Conservation (phyloP, 1,139 yeast genomes). For the Blastobotrys proliferans region DNA sequence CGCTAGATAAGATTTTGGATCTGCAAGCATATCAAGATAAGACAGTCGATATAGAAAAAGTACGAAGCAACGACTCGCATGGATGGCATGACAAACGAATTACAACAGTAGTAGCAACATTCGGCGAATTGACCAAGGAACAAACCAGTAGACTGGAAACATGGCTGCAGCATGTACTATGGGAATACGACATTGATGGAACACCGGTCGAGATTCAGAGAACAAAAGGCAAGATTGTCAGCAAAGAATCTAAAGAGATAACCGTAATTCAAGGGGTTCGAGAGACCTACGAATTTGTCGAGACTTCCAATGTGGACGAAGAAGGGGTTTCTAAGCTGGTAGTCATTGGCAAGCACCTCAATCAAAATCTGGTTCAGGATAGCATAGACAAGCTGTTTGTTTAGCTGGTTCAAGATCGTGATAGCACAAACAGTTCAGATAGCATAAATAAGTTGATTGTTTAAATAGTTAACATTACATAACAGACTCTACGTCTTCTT, state of each 20-base stretch:
- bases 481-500: not conserved
- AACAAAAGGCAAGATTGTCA: constrained; percentile 67
- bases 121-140: constrained; percentile 41
- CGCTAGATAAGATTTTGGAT: constrained; percentile 58
- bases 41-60: constrained; percentile 25
- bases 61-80: constrained; percentile 16
- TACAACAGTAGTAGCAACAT: constrained; percentile 54
- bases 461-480: no score
- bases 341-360: constrained; percentile 70
- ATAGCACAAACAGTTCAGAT: not conserved
- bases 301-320: constrained; percentile 43
- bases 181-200: constrained; percentile 54
- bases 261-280: constrained; percentile 87
- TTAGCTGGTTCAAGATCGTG: not conserved
- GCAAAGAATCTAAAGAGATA: constrained; percentile 33
- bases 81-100: constrained; percentile 44
- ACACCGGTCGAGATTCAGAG: constrained; percentile 62
- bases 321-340: constrained; percentile 58
- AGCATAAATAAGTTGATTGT: no score
- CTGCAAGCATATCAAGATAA: constrained; percentile 68
- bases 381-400: constrained; percentile 5
- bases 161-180: constrained; percentile 61
- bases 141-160: constrained; percentile 47
- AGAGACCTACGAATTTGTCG: constrained; percentile 79
- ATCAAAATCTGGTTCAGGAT: constrained; percentile 13